Conservation (phyloP, 345 rosid genomes). For the Capsella bursapastoris region DNA sequence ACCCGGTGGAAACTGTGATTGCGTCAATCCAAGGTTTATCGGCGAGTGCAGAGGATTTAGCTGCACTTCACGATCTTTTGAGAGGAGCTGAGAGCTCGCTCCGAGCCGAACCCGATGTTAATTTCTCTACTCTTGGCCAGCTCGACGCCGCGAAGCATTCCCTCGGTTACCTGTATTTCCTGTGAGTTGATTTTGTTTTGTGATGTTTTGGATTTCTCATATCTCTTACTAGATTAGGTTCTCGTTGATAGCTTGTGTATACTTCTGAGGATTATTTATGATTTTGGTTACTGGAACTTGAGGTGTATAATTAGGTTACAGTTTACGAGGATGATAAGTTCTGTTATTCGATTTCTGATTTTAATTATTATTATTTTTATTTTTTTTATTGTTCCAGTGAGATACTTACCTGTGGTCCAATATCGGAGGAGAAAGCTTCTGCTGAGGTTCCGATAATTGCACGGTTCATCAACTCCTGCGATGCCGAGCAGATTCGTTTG, state of each 20-base stretch:
- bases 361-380: not conserved
- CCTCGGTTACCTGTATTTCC: conserved; percentile 73
- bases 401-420: conserved; percentile 51
- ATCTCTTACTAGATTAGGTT: not conserved
- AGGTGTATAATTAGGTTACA: conserved; percentile 9
- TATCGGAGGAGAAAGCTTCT: conserved; percentile 59
- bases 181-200: conserved; percentile 48
- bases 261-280: not conserved
- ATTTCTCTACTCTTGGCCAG: conserved; percentile 61
- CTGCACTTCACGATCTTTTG: conserved; percentile 54
- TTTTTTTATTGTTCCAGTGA: conserved; percentile 52
- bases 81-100: conserved; percentile 61
- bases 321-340: not conserved
- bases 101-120: conserved; percentile 51
- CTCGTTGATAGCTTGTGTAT: not conserved
- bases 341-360: not conserved
- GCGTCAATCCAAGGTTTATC: conserved; percentile 72
- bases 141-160: conserved; percentile 72
- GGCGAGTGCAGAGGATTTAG: conserved; percentile 53
- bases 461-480: conserved; percentile 69
- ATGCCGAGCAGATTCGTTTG: conserved; percentile 69
- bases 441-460: conserved; percentile 50
- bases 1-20: conserved; percentile 53
- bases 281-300: not conserved
- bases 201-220: conserved; percentile 20